phyloP scores from a whole-genome alignment of 2,329 filamentous ascomycete species.

The Exserohilum rostratum region DNA sequence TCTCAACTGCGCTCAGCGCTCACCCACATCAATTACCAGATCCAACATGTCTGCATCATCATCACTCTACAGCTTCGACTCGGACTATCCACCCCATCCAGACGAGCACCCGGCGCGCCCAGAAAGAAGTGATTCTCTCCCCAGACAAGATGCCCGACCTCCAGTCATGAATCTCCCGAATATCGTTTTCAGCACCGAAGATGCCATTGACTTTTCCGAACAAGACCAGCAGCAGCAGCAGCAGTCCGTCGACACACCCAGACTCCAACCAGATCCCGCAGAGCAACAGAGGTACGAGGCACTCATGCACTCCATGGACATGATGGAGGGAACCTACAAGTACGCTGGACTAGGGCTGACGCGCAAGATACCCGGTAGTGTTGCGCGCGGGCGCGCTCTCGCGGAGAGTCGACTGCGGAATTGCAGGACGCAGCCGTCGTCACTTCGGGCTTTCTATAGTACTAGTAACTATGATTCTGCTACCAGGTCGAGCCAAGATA shows the following conservation, averaged over 20 bases:
- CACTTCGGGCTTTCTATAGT: neutral
- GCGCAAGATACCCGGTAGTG: constrained; percentile 3
- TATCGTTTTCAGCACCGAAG: neutral
- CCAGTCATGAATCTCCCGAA: constrained; percentile 1
- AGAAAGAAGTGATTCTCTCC: neutral
- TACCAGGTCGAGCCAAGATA: too few relatives aligned
- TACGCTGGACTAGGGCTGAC: constrained; percentile 5
- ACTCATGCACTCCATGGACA: neutral
- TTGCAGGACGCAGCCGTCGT: neutral
- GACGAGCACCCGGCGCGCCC: neutral
- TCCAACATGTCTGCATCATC: neutral
- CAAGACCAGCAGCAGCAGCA: neutral
- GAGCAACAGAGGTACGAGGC: neutral
- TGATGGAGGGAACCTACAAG: constrained; percentile 2
- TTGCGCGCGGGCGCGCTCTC: constrained; percentile 5
- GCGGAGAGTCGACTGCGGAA: constrained; percentile 2
- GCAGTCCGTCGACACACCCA: too few relatives aligned
- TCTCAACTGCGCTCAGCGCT: neutral
- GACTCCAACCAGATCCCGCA: neutral
- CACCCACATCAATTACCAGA: too few relatives aligned
- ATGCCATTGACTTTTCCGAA: neutral
- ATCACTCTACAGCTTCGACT: neutral
- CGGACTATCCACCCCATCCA: neutral
- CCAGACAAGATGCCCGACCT: neutral
- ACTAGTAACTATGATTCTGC: too few relatives aligned